Evolutionary conservation across 1,284 basidiomycete species (phyloP).

Genomic region (Neolentinus lepideus): DNA sequence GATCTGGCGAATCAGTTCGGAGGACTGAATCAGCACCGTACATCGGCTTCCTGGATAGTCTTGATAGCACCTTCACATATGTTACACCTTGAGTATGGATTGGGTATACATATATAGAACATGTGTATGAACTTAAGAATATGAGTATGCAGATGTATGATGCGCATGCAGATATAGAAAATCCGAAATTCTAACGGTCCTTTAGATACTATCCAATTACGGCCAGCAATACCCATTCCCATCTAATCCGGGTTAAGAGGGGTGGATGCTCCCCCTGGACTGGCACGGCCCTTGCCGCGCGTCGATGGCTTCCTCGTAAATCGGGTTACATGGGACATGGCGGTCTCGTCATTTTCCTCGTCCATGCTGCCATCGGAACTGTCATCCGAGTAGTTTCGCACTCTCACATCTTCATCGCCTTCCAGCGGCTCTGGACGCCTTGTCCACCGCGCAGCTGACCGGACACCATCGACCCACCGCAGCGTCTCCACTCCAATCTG

Average conservation of each 20-base stretch:
- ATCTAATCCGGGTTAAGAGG: neutral
- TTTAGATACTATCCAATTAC: neutral
- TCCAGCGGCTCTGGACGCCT: conserved; percentile 25
- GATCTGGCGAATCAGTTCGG: neutral
- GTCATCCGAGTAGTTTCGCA: conserved; percentile 20
- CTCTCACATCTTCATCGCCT: conserved; percentile 27
- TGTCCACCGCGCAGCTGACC: conserved; percentile 37
- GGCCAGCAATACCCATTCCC: neutral
- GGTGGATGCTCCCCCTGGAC: conserved; percentile 21
- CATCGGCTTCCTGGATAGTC: too few species aligned
- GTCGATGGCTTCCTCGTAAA: conserved; percentile 61
- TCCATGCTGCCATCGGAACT: conserved; percentile 16
- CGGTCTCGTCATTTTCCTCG: conserved; percentile 16
- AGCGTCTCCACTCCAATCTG: conserved; percentile 51
- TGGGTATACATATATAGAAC: neutral
- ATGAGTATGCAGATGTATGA: neutral
- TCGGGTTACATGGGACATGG: conserved; percentile 42
- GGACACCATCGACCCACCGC: conserved; percentile 61
- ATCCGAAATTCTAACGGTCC: neutral
- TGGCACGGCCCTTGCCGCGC: conserved; percentile 47
- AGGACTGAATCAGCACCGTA: too few species aligned
- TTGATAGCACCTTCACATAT: neutral
- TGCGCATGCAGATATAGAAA: neutral
- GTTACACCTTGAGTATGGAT: neutral
- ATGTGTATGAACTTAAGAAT: neutral